phyloP scores from a whole-genome alignment of 345 rosid species.

The Nephelium lappaceum region DNA sequence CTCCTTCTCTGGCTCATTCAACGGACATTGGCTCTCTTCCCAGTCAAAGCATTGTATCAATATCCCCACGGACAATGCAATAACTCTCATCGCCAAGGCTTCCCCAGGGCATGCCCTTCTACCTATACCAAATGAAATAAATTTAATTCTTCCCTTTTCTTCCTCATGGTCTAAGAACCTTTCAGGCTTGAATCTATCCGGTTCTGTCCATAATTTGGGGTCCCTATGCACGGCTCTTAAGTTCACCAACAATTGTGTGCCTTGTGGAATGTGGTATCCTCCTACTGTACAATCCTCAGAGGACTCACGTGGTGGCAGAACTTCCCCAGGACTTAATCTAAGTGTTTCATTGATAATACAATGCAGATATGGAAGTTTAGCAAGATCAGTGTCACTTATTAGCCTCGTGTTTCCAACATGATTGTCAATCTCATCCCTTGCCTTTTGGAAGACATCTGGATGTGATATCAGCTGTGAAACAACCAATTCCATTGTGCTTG shows the following conservation, averaged over 20 bases:
- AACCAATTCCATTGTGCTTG: conserved; percentile 16
- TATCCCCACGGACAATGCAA: not conserved
- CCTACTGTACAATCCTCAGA: conserved; percentile 8
- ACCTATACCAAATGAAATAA: conserved; percentile 30
- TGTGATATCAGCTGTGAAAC: conserved; percentile 20
- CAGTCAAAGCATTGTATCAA: conserved; percentile 6
- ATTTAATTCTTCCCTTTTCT: not conserved
- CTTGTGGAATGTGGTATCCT: conserved; percentile 12
- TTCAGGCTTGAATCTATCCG: conserved; percentile 25
- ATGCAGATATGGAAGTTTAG: not conserved
- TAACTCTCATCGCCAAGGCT: not conserved
- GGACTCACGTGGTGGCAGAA: not conserved
- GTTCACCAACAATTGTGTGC: conserved; percentile 34
- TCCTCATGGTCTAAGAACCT: conserved; percentile 9
- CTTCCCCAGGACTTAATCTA: not conserved
- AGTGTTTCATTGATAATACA: conserved; percentile 3
- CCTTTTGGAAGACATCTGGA: conserved; percentile 7
- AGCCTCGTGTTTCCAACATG: not conserved
- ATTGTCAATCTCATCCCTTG: not conserved
- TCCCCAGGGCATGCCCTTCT: conserved; percentile 2
- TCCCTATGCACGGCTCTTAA: conserved; percentile 9
- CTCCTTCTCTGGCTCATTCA: not conserved
- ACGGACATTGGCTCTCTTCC: not conserved
- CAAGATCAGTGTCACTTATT: not conserved
- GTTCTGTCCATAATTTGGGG: conserved; percentile 29